Conservation (phyloP, 2,329 filamentous ascomycete genomes). For the Aspergillus sojae region DNA sequence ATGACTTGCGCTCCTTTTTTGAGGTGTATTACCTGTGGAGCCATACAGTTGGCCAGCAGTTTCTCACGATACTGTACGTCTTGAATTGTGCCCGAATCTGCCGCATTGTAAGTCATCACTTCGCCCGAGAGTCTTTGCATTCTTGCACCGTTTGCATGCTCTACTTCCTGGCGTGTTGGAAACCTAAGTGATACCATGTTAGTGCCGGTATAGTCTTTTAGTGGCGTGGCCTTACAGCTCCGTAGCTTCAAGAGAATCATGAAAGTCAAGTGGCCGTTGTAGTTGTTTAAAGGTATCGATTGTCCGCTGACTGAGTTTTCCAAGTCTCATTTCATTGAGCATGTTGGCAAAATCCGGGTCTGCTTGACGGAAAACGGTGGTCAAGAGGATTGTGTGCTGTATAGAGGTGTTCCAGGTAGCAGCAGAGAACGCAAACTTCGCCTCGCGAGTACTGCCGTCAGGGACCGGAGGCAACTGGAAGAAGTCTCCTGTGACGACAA, state of each 20-base stretch:
- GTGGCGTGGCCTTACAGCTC: constrained; percentile 64
- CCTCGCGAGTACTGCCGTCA: constrained; percentile 65
- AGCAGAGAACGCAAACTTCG: constrained; percentile 92
- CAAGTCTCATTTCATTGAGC: constrained; percentile 97
- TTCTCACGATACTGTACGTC: constrained; percentile 73
- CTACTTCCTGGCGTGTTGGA: constrained; percentile 86
- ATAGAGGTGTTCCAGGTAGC: constrained; percentile 90
- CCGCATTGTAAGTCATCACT: constrained; percentile 68
- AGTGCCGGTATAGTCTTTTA: constrained; percentile 17
- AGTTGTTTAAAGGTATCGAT: constrained; percentile 75
- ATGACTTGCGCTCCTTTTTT: constrained; percentile 96
- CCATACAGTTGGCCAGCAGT: constrained; percentile 88
- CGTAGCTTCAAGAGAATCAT: constrained; percentile 78
- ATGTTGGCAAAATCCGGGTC: constrained; percentile 88
- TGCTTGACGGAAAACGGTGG: constrained; percentile 93
- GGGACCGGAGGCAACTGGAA: constrained; percentile 96
- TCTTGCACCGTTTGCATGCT: constrained; percentile 76
- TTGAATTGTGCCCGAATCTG: constrained; percentile 69
- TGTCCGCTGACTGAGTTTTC: constrained; percentile 74
- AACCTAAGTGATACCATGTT: constrained; percentile 58
- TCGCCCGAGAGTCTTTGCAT: constrained; percentile 73
- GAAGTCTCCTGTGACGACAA: constrained; percentile 95
- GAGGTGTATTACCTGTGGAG: constrained; percentile 74
- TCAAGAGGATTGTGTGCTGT: constrained; percentile 91
- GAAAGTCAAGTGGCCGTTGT: constrained; percentile 69